phyloP scores from a whole-genome alignment of 2,329 filamentous ascomycete genomes.

The Diplodia seriata region DNA sequence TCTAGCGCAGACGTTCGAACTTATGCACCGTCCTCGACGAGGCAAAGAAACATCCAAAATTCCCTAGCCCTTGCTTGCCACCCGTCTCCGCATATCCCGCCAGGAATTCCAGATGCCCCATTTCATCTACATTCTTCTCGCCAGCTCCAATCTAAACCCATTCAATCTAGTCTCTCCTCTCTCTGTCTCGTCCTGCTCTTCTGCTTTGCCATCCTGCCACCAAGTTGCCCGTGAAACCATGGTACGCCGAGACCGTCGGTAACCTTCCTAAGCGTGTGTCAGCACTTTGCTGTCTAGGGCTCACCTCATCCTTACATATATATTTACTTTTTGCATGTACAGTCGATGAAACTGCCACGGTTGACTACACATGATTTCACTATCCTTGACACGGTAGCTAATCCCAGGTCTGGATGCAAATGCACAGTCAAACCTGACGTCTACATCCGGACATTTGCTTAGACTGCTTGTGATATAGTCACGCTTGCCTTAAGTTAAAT shows the following conservation, averaged over 20 bases:
- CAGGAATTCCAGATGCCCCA: neutral
- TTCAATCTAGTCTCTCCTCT: neutral
- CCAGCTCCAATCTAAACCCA: neutral
- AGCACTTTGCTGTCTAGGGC: neutral
- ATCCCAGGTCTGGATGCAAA: no score
- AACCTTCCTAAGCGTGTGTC: neutral
- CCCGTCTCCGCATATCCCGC: neutral
- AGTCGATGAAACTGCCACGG: neutral
- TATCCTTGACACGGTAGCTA: neutral
- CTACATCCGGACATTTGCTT: no score
- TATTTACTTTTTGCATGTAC: neutral
- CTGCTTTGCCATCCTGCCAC: neutral
- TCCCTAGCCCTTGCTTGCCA: constrained; percentile 9
- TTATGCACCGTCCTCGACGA: constrained; percentile 19
- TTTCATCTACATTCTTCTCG: neutral
- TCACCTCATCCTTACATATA: constrained; percentile 1
- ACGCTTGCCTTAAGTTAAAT: no score
- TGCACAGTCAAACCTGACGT: no score
- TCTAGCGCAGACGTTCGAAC: constrained; percentile 31
- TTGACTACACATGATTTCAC: neutral
- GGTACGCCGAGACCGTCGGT: neutral
- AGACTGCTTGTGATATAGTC: no score
- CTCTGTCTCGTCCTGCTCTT: neutral
- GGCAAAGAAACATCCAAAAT: neutral
- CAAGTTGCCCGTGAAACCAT: neutral